Conservation (phyloP, 805 yeast genomes). For the Candida alai region DNA sequence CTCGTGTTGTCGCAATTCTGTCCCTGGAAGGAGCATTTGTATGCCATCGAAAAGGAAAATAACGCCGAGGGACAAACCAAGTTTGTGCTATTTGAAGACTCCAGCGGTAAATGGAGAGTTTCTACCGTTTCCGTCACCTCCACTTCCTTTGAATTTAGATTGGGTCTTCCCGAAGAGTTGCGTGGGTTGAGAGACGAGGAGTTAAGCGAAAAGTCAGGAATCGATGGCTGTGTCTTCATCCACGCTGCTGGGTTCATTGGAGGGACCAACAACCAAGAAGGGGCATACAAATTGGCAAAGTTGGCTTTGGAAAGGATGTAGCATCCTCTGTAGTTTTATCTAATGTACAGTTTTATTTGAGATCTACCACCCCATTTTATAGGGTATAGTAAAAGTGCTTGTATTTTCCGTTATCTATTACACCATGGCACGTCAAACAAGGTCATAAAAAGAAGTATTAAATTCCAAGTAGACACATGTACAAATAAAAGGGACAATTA, state of each 20-base stretch:
- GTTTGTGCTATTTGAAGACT: slow-evolving; percentile 79
- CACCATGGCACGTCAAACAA: too few relatives aligned
- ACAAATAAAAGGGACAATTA: too few relatives aligned
- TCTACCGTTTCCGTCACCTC: slow-evolving; percentile 86
- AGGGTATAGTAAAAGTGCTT: too few relatives aligned
- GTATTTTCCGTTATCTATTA: too few relatives aligned
- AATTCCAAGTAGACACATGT: too few relatives aligned
- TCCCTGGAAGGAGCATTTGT: slow-evolving; percentile 95
- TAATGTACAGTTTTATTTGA: slow-evolving; percentile 25
- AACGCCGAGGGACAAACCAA: slow-evolving; percentile 53
- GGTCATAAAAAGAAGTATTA: too few relatives aligned
- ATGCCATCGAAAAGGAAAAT: slow-evolving; percentile 61
- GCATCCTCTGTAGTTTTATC: too few relatives aligned
- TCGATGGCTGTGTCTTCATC: slow-evolving; percentile 82
- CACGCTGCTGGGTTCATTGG: slow-evolving; percentile 98
- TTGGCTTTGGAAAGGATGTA: slow-evolving; percentile 18
- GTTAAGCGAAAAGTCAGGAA: slow-evolving; percentile 69
- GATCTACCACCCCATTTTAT: too few relatives aligned
- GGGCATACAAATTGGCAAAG: slow-evolving; percentile 71
- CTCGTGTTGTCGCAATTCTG: slow-evolving; percentile 71
- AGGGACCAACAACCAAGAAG: slow-evolving; percentile 78
- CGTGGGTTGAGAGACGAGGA: slow-evolving; percentile 94
- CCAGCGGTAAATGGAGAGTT: slow-evolving; percentile 74
- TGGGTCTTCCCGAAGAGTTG: slow-evolving; percentile 85
- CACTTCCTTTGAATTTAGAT: slow-evolving; percentile 78